These are phyloP conservation scores for Acrocalymma vagum DNA, from an alignment of 2,329 filamentous ascomycete species.

Conservation along the genomic window DNA sequence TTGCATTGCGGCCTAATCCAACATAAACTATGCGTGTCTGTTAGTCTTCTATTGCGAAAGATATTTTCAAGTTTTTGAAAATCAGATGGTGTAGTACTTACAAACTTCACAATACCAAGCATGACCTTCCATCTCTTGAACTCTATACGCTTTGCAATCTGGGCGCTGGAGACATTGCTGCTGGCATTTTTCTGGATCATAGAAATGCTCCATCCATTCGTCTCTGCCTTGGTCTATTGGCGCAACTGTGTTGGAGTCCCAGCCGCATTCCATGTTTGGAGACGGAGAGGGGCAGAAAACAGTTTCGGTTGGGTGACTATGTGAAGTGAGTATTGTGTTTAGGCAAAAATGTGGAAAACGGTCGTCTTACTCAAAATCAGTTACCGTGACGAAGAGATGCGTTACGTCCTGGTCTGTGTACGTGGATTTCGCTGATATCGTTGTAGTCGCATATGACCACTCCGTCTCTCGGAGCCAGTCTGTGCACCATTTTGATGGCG, in stretches of 20 bases:
- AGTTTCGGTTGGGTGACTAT: constrained; percentile 25
- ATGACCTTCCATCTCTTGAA: constrained; percentile 4
- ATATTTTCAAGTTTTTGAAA: no score
- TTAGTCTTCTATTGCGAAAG: no score
- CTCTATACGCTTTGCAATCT: constrained; percentile 19
- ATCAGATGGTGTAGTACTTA: no score
- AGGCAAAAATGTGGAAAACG: not conserved
- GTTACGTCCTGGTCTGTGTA: constrained; percentile 16
- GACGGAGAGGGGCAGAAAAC: constrained; percentile 20
- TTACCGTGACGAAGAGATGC: constrained; percentile 19
- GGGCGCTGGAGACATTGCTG: constrained; percentile 22
- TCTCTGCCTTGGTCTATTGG: constrained; percentile 21
- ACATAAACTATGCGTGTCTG: constrained; percentile 29
- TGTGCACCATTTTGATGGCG: constrained; percentile 19
- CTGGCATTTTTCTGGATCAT: constrained; percentile 21
- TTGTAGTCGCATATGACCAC: constrained; percentile 8
- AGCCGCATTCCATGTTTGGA: constrained; percentile 21
- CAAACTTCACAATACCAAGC: constrained; percentile 15
- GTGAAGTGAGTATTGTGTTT: not conserved
- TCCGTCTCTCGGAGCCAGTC: constrained; percentile 19
- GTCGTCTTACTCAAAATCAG: constrained; percentile 15
- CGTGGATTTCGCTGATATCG: constrained; percentile 8
- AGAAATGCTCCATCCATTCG: constrained; percentile 18
- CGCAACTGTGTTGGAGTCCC: constrained; percentile 20
- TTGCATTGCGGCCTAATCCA: constrained; percentile 17